phyloP scores from a whole-genome alignment of 2,329 filamentous ascomycete species.

The Aureobasidium subglaciale region DNA sequence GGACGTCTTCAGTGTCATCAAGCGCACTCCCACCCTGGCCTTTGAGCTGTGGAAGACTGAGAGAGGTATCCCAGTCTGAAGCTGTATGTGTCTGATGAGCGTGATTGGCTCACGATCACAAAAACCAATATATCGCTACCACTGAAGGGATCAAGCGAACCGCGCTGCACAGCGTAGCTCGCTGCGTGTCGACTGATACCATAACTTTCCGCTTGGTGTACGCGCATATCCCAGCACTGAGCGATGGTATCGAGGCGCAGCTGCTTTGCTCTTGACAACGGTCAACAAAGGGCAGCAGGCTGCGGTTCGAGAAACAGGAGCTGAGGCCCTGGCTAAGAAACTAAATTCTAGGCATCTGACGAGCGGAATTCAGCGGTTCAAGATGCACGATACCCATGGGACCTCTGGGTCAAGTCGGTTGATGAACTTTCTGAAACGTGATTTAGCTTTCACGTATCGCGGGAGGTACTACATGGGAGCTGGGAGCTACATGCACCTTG shows the following conservation, averaged over 20 bases:
- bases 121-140: too few species aligned
- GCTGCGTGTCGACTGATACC: too few species aligned
- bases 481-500: not conserved
- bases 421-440: not conserved
- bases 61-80: conserved; percentile 35
- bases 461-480: not conserved
- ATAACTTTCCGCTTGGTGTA: too few species aligned
- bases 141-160: too few species aligned
- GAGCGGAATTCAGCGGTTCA: not conserved
- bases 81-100: not conserved
- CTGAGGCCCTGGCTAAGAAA: not conserved
- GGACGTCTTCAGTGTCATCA: conserved; percentile 39
- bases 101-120: not conserved
- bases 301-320: not conserved
- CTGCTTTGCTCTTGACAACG: not conserved
- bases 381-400: conserved; percentile 4
- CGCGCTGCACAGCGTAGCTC: too few species aligned
- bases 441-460: not conserved
- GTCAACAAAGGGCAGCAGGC: too few species aligned
- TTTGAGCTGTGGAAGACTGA: conserved; percentile 44
- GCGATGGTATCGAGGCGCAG: not conserved
- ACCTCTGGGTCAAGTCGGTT: not conserved
- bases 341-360: not conserved
- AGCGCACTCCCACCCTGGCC: conserved; percentile 40
- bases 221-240: not conserved